These are phyloP conservation scores for Podaxis sp. DNA, from an alignment of 768 basidiomycete species.

Conservation along the genomic window DNA sequence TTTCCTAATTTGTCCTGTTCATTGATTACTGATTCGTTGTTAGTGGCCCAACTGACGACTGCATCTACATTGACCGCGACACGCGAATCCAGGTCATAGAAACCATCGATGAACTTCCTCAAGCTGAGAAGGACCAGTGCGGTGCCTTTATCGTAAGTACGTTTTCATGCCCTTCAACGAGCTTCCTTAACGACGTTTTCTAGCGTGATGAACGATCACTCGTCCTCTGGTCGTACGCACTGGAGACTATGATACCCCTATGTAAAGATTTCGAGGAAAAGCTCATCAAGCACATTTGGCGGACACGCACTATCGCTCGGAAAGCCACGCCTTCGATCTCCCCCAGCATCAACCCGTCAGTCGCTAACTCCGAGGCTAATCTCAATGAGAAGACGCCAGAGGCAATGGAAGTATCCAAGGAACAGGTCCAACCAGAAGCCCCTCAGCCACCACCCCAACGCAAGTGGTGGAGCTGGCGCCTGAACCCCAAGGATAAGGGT, in stretches of 20 bases:
- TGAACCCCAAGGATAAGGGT: constrained; percentile 29
- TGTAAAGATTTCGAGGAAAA: constrained; percentile 73
- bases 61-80: constrained; percentile 68
- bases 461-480: constrained; percentile 42
- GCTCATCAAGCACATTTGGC: constrained; percentile 81
- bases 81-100: constrained; percentile 85
- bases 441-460: constrained; percentile 19
- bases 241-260: constrained; percentile 63
- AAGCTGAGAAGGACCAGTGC: constrained; percentile 85
- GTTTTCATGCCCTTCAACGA: not conserved
- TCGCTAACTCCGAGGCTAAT: constrained; percentile 21
- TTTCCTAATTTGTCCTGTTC: not conserved
- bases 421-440: constrained; percentile 18
- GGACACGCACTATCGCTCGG: constrained; percentile 30
- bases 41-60: constrained; percentile 48
- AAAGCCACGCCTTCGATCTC: constrained; percentile 14
- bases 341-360: constrained; percentile 14
- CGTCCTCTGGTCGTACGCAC: constrained; percentile 77
- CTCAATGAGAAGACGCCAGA: constrained; percentile 30
- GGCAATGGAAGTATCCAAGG: constrained; percentile 14
- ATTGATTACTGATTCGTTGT: constrained; percentile 3
- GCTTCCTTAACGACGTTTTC: not conserved
- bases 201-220: constrained; percentile 71
- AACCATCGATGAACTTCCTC: constrained; percentile 57
- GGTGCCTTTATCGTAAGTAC: constrained; percentile 68